phyloP scores from a whole-genome alignment of 352 stramenopile species.

The Thraustochytrium striatum region DNA sequence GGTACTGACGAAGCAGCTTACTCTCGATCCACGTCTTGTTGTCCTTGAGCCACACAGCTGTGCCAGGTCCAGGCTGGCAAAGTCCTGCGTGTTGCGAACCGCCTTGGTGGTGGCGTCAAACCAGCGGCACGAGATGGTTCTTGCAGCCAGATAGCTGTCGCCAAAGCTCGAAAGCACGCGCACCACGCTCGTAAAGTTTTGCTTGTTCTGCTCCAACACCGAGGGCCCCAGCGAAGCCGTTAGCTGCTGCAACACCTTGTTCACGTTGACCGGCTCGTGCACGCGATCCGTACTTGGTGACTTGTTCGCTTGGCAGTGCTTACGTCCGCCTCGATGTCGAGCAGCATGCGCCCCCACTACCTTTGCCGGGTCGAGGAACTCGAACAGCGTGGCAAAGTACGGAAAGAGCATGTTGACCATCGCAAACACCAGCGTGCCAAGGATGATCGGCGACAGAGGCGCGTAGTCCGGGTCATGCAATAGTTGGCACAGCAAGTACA shows the following conservation, averaged over 20 bases:
- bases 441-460: not conserved
- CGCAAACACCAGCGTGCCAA: not conserved
- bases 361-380: constrained; percentile 20
- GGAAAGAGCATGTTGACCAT: constrained; percentile 16
- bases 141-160: not conserved
- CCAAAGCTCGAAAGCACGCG: constrained; percentile 15
- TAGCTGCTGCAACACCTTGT: constrained; percentile 23
- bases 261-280: not conserved
- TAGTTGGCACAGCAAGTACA: constrained; percentile 18
- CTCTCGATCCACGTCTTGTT: not conserved
- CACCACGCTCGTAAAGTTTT: constrained; percentile 39
- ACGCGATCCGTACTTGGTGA: not conserved
- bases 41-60: not conserved
- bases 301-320: too few species aligned
- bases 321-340: too few species aligned
- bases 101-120: constrained; percentile 11
- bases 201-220: constrained; percentile 25
- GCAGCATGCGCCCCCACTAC: not conserved
- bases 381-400: constrained; percentile 38
- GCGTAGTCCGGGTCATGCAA: not conserved
- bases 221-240: not conserved
- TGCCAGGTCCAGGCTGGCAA: not conserved
- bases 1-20: constrained; percentile 28
- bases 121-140: not conserved
- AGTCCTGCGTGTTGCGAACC: constrained; percentile 35